Conservation (phyloP, 352 stramenopile species). For the Pythium phragmitis region DNA sequence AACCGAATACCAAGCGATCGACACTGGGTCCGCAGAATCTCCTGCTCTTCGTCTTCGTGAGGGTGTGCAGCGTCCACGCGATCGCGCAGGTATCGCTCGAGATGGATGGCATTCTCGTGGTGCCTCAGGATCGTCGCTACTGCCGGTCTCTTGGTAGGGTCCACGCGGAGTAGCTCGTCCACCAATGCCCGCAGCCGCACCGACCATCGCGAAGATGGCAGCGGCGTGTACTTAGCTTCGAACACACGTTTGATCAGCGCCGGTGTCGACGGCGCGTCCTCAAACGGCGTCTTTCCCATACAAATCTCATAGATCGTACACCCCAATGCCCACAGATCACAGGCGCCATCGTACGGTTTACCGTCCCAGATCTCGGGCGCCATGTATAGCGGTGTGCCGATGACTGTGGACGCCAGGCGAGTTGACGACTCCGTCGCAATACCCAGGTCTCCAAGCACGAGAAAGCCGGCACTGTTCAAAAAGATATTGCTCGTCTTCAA, state of each 20-base stretch:
- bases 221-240: slow-evolving; percentile 32
- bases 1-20: slow-evolving; percentile 24
- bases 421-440: slow-evolving; percentile 57
- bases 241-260: slow-evolving; percentile 66
- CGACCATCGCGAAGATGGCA: slow-evolving; percentile 36
- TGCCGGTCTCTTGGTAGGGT: slow-evolving; percentile 34
- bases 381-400: slow-evolving; percentile 92
- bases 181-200: slow-evolving; percentile 33
- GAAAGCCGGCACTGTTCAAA: slow-evolving; percentile 46
- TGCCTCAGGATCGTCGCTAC: slow-evolving; percentile 37
- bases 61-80: slow-evolving; percentile 1
- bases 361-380: slow-evolving; percentile 82
- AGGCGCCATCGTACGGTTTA: slow-evolving; percentile 73
- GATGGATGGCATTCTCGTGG: slow-evolving; percentile 27
- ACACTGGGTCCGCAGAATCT: slow-evolving; percentile 31
- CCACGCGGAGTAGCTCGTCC: slow-evolving; percentile 38
- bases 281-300: slow-evolving; percentile 61
- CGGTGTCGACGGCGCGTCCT: slow-evolving; percentile 35
- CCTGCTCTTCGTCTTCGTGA: slow-evolving; percentile 23
- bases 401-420: slow-evolving; percentile 64
- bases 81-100: slow-evolving; percentile 34
- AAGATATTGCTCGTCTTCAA: slow-evolving; percentile 93
- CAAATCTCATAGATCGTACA: slow-evolving; percentile 87
- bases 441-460: slow-evolving; percentile 90
- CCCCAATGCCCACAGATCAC: slow-evolving; percentile 89